phyloP scores from a whole-genome alignment of 352 stramenopile genomes.

The Phytophthora lateralis region DNA sequence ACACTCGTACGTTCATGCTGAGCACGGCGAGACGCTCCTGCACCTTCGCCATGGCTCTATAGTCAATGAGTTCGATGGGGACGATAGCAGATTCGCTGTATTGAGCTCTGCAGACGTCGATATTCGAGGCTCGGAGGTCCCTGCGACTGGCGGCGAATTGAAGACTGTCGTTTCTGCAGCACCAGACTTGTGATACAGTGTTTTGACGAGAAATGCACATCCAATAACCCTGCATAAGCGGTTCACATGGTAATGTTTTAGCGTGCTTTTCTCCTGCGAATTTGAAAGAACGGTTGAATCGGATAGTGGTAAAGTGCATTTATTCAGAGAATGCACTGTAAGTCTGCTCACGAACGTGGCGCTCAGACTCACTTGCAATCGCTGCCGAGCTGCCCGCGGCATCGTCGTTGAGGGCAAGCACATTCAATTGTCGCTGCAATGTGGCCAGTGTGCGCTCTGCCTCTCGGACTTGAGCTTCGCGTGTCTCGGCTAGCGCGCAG shows the following conservation, averaged over 20 bases:
- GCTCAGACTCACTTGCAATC: conserved; percentile 9
- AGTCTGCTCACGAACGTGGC: conserved; percentile 3
- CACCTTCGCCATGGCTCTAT: conserved; percentile 29
- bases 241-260: not conserved
- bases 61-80: not conserved
- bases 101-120: conserved; percentile 10
- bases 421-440: conserved; percentile 45
- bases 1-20: conserved; percentile 63
- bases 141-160: conserved; percentile 16
- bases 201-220: not conserved
- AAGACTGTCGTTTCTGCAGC: conserved; percentile 32
- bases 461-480: conserved; percentile 42
- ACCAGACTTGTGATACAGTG: not conserved
- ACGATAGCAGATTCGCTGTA: not conserved
- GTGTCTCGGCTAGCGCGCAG: conserved; percentile 37
- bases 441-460: conserved; percentile 49
- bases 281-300: too few relatives aligned
- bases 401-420: conserved; percentile 6
- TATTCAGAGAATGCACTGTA: not conserved
- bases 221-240: not conserved
- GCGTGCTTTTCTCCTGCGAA: too few relatives aligned
- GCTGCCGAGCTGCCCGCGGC: not conserved
- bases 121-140: conserved; percentile 5
- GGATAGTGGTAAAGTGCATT: too few relatives aligned
- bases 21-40: conserved; percentile 67